Evolutionary conservation across 2,329 filamentous ascomycete species (phyloP).

Genomic region (Ceratocystis harringtonii): DNA sequence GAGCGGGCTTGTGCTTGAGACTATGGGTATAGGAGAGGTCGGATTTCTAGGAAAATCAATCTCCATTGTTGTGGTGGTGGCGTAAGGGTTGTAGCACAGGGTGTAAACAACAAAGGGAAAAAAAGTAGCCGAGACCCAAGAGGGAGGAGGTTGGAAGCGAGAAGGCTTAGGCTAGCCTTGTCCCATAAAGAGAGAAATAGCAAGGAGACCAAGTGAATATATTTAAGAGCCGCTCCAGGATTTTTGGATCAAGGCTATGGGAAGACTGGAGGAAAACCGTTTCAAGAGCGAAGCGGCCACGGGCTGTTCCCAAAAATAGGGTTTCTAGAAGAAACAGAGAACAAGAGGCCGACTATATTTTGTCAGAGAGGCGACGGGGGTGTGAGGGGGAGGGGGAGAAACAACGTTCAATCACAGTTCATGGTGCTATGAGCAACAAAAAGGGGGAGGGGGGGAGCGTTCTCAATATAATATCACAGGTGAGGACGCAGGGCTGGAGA

Average conservation of each 20-base stretch:
- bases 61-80: constrained; percentile 5
- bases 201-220: too few species aligned
- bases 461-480: not conserved
- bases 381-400: not conserved
- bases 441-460: not conserved
- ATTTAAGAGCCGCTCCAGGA: too few species aligned
- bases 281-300: not conserved
- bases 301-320: not conserved
- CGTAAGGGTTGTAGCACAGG: not conserved
- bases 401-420: not conserved
- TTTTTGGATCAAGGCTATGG: not conserved
- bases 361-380: not conserved
- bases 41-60: constrained; percentile 13
- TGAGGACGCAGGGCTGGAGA: not conserved
- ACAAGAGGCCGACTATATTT: not conserved
- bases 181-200: not conserved
- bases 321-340: not conserved
- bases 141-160: not conserved
- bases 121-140: not conserved
- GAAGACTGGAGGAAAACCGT: not conserved
- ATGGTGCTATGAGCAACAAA: not conserved
- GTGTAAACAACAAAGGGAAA: not conserved
- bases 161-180: not conserved
- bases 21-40: not conserved
- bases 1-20: not conserved